phyloP scores from a whole-genome alignment of 306 rosid species.

The Dalbergia cochinchinensis region DNA sequence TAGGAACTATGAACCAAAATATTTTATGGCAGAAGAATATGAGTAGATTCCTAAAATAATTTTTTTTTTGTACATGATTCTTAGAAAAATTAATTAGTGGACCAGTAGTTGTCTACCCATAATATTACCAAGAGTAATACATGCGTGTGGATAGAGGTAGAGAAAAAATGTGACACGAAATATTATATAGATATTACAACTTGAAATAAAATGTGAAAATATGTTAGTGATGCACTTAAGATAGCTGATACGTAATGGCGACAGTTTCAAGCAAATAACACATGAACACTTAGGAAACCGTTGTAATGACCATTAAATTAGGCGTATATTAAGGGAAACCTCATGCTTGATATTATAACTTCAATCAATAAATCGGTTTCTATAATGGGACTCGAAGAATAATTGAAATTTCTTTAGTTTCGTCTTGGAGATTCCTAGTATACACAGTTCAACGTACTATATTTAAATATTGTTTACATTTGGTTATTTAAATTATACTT shows the following conservation, averaged over 20 bases:
- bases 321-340: slow-evolving; percentile 31
- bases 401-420: too few species aligned
- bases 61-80: neutral
- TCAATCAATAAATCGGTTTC: neutral
- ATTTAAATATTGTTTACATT: neutral
- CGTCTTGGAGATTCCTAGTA: too few species aligned
- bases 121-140: neutral
- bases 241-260: neutral
- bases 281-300: slow-evolving; percentile 12
- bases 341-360: neutral
- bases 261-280: slow-evolving; percentile 11
- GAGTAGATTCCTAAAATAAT: neutral
- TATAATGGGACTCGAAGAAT: neutral
- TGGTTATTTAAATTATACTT: neutral
- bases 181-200: neutral
- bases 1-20: slow-evolving; percentile 10
- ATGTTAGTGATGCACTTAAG: neutral
- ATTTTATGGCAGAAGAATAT: slow-evolving; percentile 5
- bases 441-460: too few species aligned
- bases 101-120: slow-evolving; percentile 26
- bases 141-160: neutral
- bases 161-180: neutral
- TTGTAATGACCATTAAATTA: slow-evolving; percentile 29
- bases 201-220: slow-evolving; percentile 23
- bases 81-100: neutral